Evolutionary conservation across 1,284 basidiomycete genomes (phyloP), one percentile per base, ranked within the genome.

Genomic region (Boletus nobilissimus): DNA sequence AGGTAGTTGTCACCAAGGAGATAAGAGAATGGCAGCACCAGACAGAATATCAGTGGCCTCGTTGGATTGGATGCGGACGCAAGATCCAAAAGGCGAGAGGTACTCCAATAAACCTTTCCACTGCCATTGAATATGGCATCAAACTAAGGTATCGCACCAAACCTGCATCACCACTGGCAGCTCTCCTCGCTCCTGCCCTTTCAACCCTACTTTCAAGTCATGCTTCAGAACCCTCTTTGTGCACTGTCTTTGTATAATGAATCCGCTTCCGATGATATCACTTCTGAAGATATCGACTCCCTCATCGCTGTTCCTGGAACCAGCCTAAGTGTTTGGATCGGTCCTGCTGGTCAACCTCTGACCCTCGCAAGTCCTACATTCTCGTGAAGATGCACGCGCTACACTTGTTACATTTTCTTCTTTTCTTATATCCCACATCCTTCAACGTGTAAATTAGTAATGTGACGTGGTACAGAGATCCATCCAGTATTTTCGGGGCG

Each of bases 321-420:
- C 1, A 34, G 19, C 29, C 63, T 24, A 24, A 22, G 36, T 9
- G 54, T 80, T 40, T 80, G 82, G 39, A 71, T 84, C 39, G 83
- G 85, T n/a, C 81, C 83, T 22, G 57, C 75, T 2, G 78, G 80
- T 22, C 84, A 86, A 73, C 72, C 26, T 86, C 85, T 32, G 73
- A 86, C 66, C 80, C 83, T 54, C 81, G 79, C 77, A 86, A 86
- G 77, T 83, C 80, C 13, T 86, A 86, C 74, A 77, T 85, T 10
- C 81, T 86, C 5, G 72, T 86, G n/a, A n/a, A n/a, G n/a, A n/a
- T n/a, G n/a, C n/a, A n/a, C n/a, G n/a, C n/a, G n/a, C n/a, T n/a
- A n/a, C n/a, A n/a, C n/a, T n/a, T n/a, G n/a, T n/a, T n/a, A n/a
- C n/a, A n/a, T n/a, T n/a, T n/a, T n/a, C n/a, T n/a, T n/a, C n/a